These are phyloP conservation scores for Allantophomopsis lycopodina DNA, from an alignment of 2,329 filamentous ascomycete genomes.

Conservation along the genomic window DNA sequence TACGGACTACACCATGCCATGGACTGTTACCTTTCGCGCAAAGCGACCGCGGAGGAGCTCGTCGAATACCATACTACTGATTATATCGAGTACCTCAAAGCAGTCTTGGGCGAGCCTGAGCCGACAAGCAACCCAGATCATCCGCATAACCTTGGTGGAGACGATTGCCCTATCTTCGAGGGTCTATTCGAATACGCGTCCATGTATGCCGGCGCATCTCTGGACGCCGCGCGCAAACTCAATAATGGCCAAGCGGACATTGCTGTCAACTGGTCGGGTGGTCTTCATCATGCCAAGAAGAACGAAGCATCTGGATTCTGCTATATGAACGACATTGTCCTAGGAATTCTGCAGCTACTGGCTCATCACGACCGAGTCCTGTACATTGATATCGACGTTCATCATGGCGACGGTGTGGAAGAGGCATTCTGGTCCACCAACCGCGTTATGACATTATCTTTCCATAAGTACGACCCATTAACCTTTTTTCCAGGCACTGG, in stretches of 20 bases:
- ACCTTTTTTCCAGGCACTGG: conserved; percentile 87
- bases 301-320: conserved; percentile 91
- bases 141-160: conserved; percentile 76
- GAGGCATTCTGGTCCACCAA: conserved; percentile 85
- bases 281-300: conserved; percentile 92
- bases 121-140: conserved; percentile 42
- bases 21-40: conserved; percentile 79
- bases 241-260: conserved; percentile 82
- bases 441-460: conserved; percentile 83
- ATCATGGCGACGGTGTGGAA: conserved; percentile 84
- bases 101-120: conserved; percentile 52
- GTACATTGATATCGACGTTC: conserved; percentile 90
- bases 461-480: conserved; percentile 84
- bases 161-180: conserved; percentile 94
- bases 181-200: conserved; percentile 92
- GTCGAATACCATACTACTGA: conserved; percentile 76
- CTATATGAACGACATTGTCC: conserved; percentile 97
- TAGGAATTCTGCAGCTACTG: conserved; percentile 80
- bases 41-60: conserved; percentile 79
- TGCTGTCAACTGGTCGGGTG: conserved; percentile 94
- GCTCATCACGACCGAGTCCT: conserved; percentile 72
- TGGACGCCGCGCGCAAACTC: conserved; percentile 84
- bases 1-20: conserved; percentile 96
- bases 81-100: conserved; percentile 80
- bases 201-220: conserved; percentile 78